phyloP scores from a whole-genome alignment of 164 flowering plant species.

The Sextonia rubra region DNA sequence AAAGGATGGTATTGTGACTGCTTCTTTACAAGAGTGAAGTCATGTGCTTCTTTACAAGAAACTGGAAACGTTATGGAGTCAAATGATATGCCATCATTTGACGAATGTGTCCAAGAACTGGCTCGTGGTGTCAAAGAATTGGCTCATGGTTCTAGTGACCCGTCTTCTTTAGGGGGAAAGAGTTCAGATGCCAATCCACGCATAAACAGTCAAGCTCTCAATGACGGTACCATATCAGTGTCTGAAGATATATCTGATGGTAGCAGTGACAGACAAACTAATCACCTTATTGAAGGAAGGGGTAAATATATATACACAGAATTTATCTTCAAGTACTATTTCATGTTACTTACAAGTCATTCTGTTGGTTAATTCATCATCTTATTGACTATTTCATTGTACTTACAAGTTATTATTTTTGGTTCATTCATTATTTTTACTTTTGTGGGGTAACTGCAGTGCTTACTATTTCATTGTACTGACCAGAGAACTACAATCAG shows the following conservation, averaged over 20 bases:
- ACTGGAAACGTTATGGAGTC: constrained; percentile 12
- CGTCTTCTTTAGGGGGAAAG: constrained; percentile 15
- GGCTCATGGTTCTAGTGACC: constrained; percentile 13
- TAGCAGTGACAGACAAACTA: constrained; percentile 28
- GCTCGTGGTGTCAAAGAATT: too few relatives aligned
- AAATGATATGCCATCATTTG: constrained; percentile 11
- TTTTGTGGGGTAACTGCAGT: background rate
- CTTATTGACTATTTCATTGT: too few relatives aligned
- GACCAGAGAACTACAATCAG: too few relatives aligned
- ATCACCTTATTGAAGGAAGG: constrained; percentile 47
- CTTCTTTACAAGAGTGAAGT: too few relatives aligned
- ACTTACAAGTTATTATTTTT: too few relatives aligned
- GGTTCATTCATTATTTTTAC: background rate
- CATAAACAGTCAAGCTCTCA: constrained; percentile 10
- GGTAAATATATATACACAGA: constrained; percentile 32
- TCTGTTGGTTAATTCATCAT: too few relatives aligned
- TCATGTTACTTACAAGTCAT: too few relatives aligned
- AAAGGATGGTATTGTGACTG: too few relatives aligned
- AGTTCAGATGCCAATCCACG: constrained; percentile 15
- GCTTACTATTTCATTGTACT: too few relatives aligned
- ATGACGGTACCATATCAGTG: constrained; percentile 10
- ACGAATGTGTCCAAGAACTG: constrained; percentile 20
- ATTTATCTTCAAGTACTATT: too few relatives aligned
- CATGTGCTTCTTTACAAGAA: constrained; percentile 8
- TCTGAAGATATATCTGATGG: constrained; percentile 16